A percentile compares a stretch with the other conserved stretches of the same genome.
Evolutionary conservation across 2,329 filamentous ascomycete species (phyloP).

Genomic region (Sarocladium brachiariae): DNA sequence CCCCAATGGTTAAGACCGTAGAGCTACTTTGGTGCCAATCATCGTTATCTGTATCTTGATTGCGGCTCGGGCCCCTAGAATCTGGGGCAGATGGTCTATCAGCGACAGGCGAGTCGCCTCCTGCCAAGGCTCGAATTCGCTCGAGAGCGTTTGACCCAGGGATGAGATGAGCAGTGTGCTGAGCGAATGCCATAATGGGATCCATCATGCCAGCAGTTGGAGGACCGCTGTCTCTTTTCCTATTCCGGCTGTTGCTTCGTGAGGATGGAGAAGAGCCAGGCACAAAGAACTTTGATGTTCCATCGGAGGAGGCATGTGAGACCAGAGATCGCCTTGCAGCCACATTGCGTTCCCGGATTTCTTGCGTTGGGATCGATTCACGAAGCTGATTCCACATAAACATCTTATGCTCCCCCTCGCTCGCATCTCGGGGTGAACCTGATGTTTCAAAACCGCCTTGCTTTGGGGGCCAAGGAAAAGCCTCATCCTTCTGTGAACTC

Average conservation of each 20-base stretch:
- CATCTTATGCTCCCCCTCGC: background rate
- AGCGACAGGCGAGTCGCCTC: background rate
- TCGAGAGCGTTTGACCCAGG: background rate
- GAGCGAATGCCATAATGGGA: background rate
- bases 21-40: background rate
- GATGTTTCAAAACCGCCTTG: background rate
- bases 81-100: slow-evolving; percentile 25
- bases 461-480: background rate
- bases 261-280: background rate
- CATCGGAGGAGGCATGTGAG: background rate
- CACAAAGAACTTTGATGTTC: background rate
- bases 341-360: background rate
- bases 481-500: background rate
- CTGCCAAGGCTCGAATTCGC: background rate
- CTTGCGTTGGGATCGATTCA: background rate
- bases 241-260: background rate
- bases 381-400: background rate
- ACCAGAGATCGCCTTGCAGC: background rate
- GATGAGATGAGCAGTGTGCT: slow-evolving; percentile 5
- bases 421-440: background rate
- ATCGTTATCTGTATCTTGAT: background rate
- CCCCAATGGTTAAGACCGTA: background rate
- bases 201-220: slow-evolving; percentile 1
- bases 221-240: background rate
- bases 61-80: slow-evolving; percentile 29